phyloP scores from a whole-genome alignment of 768 basidiomycete species.

The Leccinellum rugosiceps region DNA sequence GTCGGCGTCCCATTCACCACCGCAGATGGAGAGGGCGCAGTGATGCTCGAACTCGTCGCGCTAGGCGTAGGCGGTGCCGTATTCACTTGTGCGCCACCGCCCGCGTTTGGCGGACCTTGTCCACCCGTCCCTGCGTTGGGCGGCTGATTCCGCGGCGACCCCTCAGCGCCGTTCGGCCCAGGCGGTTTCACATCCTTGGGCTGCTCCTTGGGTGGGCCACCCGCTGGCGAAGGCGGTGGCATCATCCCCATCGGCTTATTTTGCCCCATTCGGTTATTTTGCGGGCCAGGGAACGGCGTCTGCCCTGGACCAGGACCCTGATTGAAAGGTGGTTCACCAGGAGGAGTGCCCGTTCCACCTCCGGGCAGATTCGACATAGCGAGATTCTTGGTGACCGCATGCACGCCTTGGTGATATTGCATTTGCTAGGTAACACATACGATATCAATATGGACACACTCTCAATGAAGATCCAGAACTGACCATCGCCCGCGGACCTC shows the following conservation, averaged over 20 bases:
- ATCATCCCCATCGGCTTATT: conserved; percentile 43
- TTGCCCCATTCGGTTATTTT: conserved; percentile 31
- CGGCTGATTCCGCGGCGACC: conserved; percentile 44
- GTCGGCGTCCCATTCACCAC: conserved; percentile 32
- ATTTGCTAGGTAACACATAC: conserved; percentile 14
- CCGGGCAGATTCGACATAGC: conserved; percentile 29
- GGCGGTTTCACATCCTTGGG: conserved; percentile 34
- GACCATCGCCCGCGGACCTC: conserved; percentile 28
- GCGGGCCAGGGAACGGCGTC: conserved; percentile 32
- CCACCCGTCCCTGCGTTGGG: conserved; percentile 25
- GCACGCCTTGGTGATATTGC: conserved; percentile 40
- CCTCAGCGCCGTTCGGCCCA: conserved; percentile 28
- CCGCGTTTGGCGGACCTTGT: conserved; percentile 20
- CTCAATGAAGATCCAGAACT: not conserved
- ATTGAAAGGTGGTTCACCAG: conserved; percentile 43
- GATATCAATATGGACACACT: conserved; percentile 8
- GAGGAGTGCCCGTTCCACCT: conserved; percentile 42
- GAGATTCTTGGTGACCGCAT: conserved; percentile 33
- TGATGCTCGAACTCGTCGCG: conserved; percentile 31
- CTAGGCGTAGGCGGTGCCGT: conserved; percentile 40
- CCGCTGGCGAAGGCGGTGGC: conserved; percentile 50
- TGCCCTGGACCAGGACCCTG: conserved; percentile 27
- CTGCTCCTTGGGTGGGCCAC: conserved; percentile 30
- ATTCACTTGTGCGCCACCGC: conserved; percentile 20
- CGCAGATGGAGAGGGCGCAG: conserved; percentile 38